Percentiles rank a stretch among this genome's conserved stretches.
Evolutionary conservation across 2,329 filamentous ascomycete species (phyloP).

Genomic region (Alternaria brassicicola): DNA sequence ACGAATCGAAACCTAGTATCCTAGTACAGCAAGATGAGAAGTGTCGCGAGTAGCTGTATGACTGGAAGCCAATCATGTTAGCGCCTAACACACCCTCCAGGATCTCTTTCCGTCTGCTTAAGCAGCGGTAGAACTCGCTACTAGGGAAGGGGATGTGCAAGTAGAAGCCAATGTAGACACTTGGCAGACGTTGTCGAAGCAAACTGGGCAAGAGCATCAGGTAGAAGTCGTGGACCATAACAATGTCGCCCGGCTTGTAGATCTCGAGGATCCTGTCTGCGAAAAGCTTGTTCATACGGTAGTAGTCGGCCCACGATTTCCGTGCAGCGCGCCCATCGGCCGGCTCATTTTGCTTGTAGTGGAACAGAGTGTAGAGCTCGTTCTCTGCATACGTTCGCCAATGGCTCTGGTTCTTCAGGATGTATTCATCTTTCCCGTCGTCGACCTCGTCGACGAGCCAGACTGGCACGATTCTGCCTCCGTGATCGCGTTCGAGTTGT

Average conservation of each 20-base stretch:
- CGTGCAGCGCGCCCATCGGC: conserved; percentile 82
- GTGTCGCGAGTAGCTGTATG: conserved; percentile 91
- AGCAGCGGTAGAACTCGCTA: conserved; percentile 90
- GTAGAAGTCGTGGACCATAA: conserved; percentile 94
- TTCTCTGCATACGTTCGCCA: conserved; percentile 93
- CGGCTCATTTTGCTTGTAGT: conserved; percentile 94
- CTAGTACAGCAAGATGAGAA: conserved; percentile 94
- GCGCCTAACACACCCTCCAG: conserved; percentile 87
- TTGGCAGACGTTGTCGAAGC: conserved; percentile 81
- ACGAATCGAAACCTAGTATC: conserved; percentile 87
- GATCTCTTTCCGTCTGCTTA: conserved; percentile 86
- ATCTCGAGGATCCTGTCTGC: conserved; percentile 85
- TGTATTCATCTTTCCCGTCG: conserved; percentile 68
- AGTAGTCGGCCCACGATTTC: conserved; percentile 89
- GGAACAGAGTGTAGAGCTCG: conserved; percentile 89
- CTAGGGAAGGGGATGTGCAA: conserved; percentile 94
- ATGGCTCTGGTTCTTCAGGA: conserved; percentile 78
- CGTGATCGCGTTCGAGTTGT: conserved; percentile 73
- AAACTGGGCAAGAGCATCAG: conserved; percentile 88
- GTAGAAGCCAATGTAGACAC: conserved; percentile 94
- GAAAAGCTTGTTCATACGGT: conserved; percentile 89
- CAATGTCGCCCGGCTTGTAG: conserved; percentile 90
- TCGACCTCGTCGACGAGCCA: conserved; percentile 85
- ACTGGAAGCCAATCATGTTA: conserved; percentile 94
- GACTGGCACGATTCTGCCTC: conserved; percentile 81